Base-by-base conservation (phyloP, 2,329 filamentous ascomycete genomes). In the Pleurostoma richardsiae region DNA sequence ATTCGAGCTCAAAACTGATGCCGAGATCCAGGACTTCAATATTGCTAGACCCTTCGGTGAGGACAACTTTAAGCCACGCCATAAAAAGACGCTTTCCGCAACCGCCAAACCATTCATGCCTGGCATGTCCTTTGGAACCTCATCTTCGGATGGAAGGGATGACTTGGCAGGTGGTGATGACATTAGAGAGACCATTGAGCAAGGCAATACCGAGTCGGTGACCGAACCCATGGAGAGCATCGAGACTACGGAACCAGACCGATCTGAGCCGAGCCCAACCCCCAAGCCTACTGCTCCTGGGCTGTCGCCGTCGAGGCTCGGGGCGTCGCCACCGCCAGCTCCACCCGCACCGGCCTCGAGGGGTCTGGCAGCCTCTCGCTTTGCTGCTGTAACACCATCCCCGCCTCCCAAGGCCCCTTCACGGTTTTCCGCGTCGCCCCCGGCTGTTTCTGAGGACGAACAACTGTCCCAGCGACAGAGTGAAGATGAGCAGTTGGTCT, bases 101-200 rank as follows among this genome's bases (percentile, higher is more conserved):
- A 76, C 81, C 11, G 86, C 88, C 1, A 81, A 80, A 56, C 77
- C 86, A 0, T 95, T 94, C 60, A 76, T 72, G 4, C 76, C 78
- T 10, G 67, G 70, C 19, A 65, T 59, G 30, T 52, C 59, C 54
- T 49, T 64, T 49, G 55, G 58, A 36, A 48, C 59, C 29, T 56
- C 58, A 2, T 52, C 56, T 31, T 40, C 44, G 4, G 39, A 48
- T 6, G 19, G 19, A 19, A 19, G 19, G 19, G 19, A 19, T 19
- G 19, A 19, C 19, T 19, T 19, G 19, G 19, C 19, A 19, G 19
- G 19, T 19, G 19, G 19, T 19, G 52, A 60, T 33, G 47, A 49
- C n/a, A 49, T 57, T 6, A 53, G 54, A 10, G 54, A 56, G 11
- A 39, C 51, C 4, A 54, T 54, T 33, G 52, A 52, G 10, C 43